A percentile compares a stretch with the other conserved stretches of the same genome.
Conservation (phyloP, 169 alveolate species). For the Plasmodium ovale region DNA sequence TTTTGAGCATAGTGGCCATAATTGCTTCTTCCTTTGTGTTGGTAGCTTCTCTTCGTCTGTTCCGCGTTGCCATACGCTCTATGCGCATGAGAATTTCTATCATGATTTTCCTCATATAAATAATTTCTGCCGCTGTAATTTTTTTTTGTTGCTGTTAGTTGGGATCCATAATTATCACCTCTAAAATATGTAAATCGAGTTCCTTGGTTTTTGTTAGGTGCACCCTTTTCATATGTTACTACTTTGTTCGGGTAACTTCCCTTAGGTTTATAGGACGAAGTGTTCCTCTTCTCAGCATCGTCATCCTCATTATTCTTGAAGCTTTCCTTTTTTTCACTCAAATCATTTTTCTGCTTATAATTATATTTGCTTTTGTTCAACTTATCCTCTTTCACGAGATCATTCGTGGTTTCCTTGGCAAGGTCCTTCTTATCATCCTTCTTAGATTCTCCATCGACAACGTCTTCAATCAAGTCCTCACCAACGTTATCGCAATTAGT, state of each 20-base stretch:
- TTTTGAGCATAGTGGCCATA: no score
- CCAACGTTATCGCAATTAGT: no score
- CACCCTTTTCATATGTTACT: neutral
- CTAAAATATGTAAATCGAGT: slow-evolving; percentile 15
- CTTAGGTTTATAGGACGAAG: slow-evolving; percentile 22
- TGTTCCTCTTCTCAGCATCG: neutral
- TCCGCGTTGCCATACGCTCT: neutral
- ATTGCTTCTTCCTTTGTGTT: no score
- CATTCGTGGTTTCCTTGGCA: neutral
- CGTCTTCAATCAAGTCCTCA: neutral
- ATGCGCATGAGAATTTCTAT: slow-evolving; percentile 18
- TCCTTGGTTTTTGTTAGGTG: slow-evolving; percentile 25
- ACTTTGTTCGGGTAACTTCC: neutral
- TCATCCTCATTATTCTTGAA: neutral
- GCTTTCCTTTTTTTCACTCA: slow-evolving; percentile 3
- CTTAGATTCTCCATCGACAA: neutral
- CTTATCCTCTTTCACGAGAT: neutral
- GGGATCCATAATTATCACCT: slow-evolving; percentile 8
- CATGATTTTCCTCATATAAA: slow-evolving; percentile 28
- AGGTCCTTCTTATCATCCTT: neutral
- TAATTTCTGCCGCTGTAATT: neutral
- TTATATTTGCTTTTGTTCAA: neutral
- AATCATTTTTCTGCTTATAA: neutral
- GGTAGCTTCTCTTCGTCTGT: no score
- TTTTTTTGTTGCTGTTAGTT: slow-evolving; percentile 3